A percentile compares a stretch with the other conserved stretches of the same genome.
These are phyloP conservation scores for Boletellus sp. DNA, from an alignment of 1,284 basidiomycete species.

Conservation along the genomic window DNA sequence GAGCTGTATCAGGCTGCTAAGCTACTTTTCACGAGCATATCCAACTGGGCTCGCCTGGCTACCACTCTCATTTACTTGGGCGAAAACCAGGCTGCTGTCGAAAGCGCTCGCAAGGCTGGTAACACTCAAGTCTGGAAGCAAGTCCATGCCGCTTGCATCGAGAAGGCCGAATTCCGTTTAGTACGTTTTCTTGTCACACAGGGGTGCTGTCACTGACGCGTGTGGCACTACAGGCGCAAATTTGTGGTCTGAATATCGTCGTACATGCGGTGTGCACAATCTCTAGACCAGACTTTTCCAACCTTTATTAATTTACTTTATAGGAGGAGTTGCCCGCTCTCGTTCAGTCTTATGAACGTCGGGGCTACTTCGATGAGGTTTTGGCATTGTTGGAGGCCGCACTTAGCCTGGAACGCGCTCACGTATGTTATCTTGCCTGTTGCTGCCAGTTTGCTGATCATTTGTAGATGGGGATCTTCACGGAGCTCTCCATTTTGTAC, in stretches of 20 bases:
- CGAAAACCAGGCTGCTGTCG: constrained; percentile 97
- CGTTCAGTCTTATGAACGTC: constrained; percentile 84
- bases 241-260: constrained; percentile 94
- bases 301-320: constrained; percentile 7
- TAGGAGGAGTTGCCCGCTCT: constrained; percentile 86
- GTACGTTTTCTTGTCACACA: constrained; percentile 33
- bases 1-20: constrained; percentile 97
- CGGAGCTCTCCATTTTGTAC: constrained; percentile 91
- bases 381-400: constrained; percentile 91
- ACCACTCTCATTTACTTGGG: constrained; percentile 98
- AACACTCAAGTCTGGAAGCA: constrained; percentile 99
- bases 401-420: constrained; percentile 92
- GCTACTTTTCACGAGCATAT: constrained; percentile 93
- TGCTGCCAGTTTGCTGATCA: constrained; percentile 11
- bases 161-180: constrained; percentile 95
- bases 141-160: constrained; percentile 97
- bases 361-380: constrained; percentile 94
- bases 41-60: constrained; percentile 97
- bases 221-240: constrained; percentile 70
- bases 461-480: constrained; percentile 81
- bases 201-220: constrained; percentile 6
- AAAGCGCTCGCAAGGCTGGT: constrained; percentile 97
- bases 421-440: constrained; percentile 51
- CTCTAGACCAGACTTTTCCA: neutral
- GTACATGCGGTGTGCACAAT: constrained; percentile 72